Conservation (phyloP, 805 yeast genomes). For the Lipomyces oligophaga region DNA sequence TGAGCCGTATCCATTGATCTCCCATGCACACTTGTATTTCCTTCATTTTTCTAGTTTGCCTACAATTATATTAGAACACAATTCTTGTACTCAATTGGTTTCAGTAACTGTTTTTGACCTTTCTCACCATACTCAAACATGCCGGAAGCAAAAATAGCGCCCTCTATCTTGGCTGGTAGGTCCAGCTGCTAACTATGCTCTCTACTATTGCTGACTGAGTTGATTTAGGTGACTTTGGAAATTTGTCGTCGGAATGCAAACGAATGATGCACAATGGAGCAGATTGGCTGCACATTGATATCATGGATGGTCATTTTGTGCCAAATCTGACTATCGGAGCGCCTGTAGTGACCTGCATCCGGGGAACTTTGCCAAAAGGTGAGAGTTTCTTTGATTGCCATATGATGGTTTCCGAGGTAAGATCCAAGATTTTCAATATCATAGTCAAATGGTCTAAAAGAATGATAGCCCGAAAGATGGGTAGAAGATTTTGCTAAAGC, state of each 20-base stretch:
- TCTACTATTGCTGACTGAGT: not conserved
- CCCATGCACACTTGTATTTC: no score
- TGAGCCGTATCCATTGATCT: no score
- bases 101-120: no score
- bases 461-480: conserved; percentile 76
- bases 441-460: not conserved
- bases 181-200: not conserved
- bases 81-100: no score
- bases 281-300: conserved; percentile 97
- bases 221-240: conserved; percentile 64
- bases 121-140: no score
- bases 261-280: conserved; percentile 74
- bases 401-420: conserved; percentile 78
- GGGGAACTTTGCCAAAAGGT: conserved; percentile 70
- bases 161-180: conserved; percentile 81
- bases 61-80: no score
- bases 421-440: not conserved
- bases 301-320: conserved; percentile 98
- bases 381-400: conserved; percentile 84
- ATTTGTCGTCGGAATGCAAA: conserved; percentile 83
- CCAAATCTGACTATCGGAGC: conserved; percentile 95
- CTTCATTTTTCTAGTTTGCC: no score
- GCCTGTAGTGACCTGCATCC: conserved; percentile 74
- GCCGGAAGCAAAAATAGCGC: conserved; percentile 86
- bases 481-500: conserved; percentile 85